These are phyloP conservation scores for Zoysia pacifica DNA, from an alignment of 176 grass and related monocot genomes.

Conservation along the genomic window DNA sequence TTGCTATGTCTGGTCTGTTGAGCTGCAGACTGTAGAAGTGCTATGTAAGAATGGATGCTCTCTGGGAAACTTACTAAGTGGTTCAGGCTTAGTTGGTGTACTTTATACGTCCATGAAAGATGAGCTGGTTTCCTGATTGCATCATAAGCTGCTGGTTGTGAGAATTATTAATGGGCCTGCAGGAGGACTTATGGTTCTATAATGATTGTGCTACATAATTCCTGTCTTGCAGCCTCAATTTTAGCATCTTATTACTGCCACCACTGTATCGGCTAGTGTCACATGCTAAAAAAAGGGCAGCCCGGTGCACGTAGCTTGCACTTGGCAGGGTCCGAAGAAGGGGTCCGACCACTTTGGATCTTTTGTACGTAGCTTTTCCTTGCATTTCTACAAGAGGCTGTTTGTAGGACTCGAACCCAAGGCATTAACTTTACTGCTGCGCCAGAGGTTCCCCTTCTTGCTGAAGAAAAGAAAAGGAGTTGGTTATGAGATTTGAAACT, in stretches of 20 bases:
- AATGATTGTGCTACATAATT: background rate
- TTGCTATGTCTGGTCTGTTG: background rate
- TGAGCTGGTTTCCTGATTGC: background rate
- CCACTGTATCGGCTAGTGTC: background rate
- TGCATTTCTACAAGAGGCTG: no score
- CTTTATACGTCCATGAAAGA: no score
- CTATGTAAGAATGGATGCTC: background rate
- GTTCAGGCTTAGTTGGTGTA: background rate
- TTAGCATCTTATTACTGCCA: background rate
- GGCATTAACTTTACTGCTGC: no score
- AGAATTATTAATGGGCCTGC: background rate
- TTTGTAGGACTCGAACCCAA: no score
- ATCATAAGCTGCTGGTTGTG: background rate
- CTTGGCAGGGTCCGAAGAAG: no score
- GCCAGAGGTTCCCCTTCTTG: no score
- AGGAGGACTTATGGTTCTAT: background rate
- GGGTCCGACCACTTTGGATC: no score
- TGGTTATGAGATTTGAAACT: conserved; percentile 10
- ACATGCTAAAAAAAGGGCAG: no score
- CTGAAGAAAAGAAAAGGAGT: background rate
- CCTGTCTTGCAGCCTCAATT: conserved; percentile 16
- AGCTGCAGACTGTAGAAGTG: background rate
- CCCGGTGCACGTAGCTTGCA: no score
- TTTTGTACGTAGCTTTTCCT: no score
- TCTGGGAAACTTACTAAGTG: background rate